Evolutionary conservation across 1,139 yeast genomes (phyloP).

Genomic region (Kluyveromyces sp.): DNA sequence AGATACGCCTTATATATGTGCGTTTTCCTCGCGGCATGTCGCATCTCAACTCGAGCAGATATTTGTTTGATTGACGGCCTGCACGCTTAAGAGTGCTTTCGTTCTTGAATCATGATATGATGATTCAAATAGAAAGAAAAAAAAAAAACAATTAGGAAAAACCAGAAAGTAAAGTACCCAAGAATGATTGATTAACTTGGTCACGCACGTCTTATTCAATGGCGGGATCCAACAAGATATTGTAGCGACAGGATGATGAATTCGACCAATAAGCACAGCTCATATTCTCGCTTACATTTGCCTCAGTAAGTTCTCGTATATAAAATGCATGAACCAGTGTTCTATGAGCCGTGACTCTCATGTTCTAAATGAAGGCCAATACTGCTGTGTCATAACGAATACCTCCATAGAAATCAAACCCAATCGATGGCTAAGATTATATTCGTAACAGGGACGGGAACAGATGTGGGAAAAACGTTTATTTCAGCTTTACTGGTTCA

Average conservation of each 20-base stretch:
- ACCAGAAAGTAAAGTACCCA: background rate
- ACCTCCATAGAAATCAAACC: background rate
- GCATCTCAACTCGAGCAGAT: background rate
- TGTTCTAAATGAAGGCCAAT: background rate
- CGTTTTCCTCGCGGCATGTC: background rate
- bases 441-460: conserved; percentile 32
- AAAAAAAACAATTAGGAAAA: no score
- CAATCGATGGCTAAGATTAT: conserved; percentile 6
- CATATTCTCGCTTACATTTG: background rate
- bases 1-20: background rate
- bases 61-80: background rate
- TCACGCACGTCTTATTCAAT: background rate
- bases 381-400: background rate
- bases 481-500: conserved; percentile 26
- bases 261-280: background rate
- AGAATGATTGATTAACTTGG: background rate
- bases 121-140: background rate
- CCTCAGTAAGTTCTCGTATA: background rate
- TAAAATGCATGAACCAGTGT: background rate
- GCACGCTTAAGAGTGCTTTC: background rate
- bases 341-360: background rate
- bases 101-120: background rate
- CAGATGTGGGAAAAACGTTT: conserved; percentile 32
- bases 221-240: background rate
- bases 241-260: background rate